Conservation (phyloP, 1,284 basidiomycete genomes). For the Cutaneotrichosporon spelunceum region DNA sequence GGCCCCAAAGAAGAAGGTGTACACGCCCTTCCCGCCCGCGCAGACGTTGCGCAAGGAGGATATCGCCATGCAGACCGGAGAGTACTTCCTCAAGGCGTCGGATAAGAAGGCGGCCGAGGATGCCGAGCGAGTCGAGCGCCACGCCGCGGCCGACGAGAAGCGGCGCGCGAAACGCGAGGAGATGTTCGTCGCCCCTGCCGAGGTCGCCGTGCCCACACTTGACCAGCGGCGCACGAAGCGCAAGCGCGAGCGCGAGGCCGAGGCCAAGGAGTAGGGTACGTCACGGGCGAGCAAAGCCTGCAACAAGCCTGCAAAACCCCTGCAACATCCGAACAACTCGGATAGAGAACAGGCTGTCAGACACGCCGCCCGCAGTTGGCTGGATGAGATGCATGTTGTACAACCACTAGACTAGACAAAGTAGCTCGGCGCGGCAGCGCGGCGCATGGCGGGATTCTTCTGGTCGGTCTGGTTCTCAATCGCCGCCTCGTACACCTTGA, state of each 20-base stretch:
- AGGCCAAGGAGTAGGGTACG: slow-evolving; percentile 20
- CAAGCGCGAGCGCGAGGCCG: slow-evolving; percentile 48
- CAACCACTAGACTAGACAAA: slow-evolving; percentile 23
- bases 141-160: slow-evolving; percentile 67
- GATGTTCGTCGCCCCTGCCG: slow-evolving; percentile 75
- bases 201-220: slow-evolving; percentile 66
- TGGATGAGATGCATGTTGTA: slow-evolving; percentile 28
- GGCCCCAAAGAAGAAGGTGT: slow-evolving; percentile 77
- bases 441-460: slow-evolving; percentile 49
- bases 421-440: slow-evolving; percentile 30
- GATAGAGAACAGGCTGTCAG: neutral
- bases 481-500: slow-evolving; percentile 78
- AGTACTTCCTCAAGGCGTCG: slow-evolving; percentile 91
- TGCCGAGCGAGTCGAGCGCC: slow-evolving; percentile 56
- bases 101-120: slow-evolving; percentile 48
- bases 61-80: slow-evolving; percentile 89
- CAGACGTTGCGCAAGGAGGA: slow-evolving; percentile 94
- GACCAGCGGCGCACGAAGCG: slow-evolving; percentile 66
- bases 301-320: too few relatives aligned
- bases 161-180: slow-evolving; percentile 73
- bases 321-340: neutral
- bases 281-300: too few relatives aligned
- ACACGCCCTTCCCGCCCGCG: slow-evolving; percentile 97
- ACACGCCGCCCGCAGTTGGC: neutral
- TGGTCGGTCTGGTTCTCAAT: slow-evolving; percentile 76